Conservation (phyloP, 2,329 filamentous ascomycete species). For the Hypocreales sp. region DNA sequence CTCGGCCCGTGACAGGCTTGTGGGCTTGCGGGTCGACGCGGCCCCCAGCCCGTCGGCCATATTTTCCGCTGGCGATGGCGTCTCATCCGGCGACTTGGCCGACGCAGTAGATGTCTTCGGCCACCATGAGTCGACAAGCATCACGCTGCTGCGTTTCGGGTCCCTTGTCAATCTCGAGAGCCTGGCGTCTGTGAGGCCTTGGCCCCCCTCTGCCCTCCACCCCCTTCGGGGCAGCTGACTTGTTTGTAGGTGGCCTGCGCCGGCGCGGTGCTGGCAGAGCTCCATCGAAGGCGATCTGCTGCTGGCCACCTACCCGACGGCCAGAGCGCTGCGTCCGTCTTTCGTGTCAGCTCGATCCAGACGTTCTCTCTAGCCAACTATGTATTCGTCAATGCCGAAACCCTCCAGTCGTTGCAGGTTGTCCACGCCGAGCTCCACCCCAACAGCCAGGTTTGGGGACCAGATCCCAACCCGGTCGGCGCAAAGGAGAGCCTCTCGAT, state of each 20-base stretch:
- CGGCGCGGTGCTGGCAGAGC: slow-evolving; percentile 68
- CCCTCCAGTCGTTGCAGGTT: slow-evolving; percentile 71
- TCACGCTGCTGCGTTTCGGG: slow-evolving; percentile 51
- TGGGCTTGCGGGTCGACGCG: slow-evolving; percentile 18
- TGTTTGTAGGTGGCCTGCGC: slow-evolving; percentile 56
- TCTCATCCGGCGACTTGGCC: not conserved
- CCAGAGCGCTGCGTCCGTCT: slow-evolving; percentile 28
- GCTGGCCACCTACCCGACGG: slow-evolving; percentile 48
- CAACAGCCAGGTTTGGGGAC: slow-evolving; percentile 60
- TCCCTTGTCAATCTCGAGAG: slow-evolving; percentile 63
- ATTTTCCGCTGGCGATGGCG: slow-evolving; percentile 7
- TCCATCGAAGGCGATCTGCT: slow-evolving; percentile 46
- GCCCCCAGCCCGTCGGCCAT: slow-evolving; percentile 5
- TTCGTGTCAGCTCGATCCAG: slow-evolving; percentile 47
- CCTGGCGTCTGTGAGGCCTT: slow-evolving; percentile 39
- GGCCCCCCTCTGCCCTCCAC: no score
- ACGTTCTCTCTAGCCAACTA: slow-evolving; percentile 54
- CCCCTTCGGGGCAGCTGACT: no score
- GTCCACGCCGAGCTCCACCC: slow-evolving; percentile 71
- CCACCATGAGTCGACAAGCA: slow-evolving; percentile 9
- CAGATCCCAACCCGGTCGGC: slow-evolving; percentile 26
- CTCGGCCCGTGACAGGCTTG: slow-evolving; percentile 48
- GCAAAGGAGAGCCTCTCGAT: slow-evolving; percentile 72
- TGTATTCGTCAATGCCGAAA: slow-evolving; percentile 73
- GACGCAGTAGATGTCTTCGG: not conserved